Conservation (phyloP, 2,329 filamentous ascomycete species). For the Beauveria varroae region DNA sequence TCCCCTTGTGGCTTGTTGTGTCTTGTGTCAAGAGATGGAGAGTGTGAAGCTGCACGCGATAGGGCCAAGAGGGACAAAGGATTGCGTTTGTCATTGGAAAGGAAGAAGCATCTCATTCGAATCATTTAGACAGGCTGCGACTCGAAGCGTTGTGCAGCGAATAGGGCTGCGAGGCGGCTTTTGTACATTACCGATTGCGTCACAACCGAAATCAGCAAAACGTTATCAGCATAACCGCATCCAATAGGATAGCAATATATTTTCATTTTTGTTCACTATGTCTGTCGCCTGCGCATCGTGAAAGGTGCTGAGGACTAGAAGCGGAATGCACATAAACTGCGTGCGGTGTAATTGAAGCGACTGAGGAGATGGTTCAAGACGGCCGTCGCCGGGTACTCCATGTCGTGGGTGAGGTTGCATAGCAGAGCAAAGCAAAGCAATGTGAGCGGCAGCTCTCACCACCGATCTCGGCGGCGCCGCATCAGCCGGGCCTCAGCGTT, state of each 20-base stretch:
- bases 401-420: too few species aligned
- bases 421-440: too few species aligned
- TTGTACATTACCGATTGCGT: constrained; percentile 7
- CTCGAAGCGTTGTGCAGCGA: not conserved
- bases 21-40: not conserved
- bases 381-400: too few species aligned
- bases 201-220: not conserved
- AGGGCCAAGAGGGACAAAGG: not conserved
- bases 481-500: too few species aligned
- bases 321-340: too few species aligned
- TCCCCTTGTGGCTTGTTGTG: not conserved
- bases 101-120: not conserved
- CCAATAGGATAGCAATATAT: constrained; percentile 4
- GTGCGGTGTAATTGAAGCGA: too few species aligned
- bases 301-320: not conserved
- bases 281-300: not conserved
- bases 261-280: not conserved
- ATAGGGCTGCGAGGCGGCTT: not conserved
- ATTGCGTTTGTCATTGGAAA: not conserved
- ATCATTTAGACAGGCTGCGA: not conserved
- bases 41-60: not conserved
- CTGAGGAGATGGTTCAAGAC: too few species aligned
- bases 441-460: too few species aligned
- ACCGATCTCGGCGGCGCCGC: too few species aligned
- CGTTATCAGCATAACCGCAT: constrained; percentile 5